phyloP scores from a whole-genome alignment of 2,329 filamentous ascomycete genomes.

The Cadophora luteo-olivacea region DNA sequence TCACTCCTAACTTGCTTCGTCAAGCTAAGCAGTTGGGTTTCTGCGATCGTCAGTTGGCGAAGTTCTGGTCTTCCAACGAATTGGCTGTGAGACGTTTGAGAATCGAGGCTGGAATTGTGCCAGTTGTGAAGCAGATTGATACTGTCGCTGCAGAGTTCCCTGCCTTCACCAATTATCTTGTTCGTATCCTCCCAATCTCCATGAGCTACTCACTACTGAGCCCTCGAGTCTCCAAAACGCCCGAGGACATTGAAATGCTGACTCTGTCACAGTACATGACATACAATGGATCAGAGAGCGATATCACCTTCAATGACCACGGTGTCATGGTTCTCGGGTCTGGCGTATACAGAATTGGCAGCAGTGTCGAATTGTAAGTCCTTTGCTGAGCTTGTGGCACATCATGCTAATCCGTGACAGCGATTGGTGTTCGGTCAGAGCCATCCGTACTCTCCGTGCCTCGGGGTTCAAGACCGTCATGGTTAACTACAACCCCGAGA shows the following conservation, averaged over 20 bases:
- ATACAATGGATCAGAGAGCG: conserved; percentile 89
- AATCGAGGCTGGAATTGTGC: conserved; percentile 84
- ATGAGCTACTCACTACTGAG: too few relatives aligned
- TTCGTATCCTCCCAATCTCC: neutral
- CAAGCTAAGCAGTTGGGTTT: conserved; percentile 94
- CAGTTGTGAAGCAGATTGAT: conserved; percentile 97
- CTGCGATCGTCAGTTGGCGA: conserved; percentile 90
- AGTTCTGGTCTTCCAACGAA: conserved; percentile 95
- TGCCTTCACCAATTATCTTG: conserved; percentile 83
- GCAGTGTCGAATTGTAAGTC: conserved; percentile 60
- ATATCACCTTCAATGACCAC: conserved; percentile 84
- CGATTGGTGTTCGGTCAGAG: conserved; percentile 97
- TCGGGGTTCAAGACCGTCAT: conserved; percentile 93
- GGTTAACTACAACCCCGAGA: conserved; percentile 94
- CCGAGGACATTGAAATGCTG: too few relatives aligned
- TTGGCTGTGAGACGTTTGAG: conserved; percentile 84
- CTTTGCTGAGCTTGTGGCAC: neutral
- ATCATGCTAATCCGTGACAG: neutral
- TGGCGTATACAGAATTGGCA: conserved; percentile 81
- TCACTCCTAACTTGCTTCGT: conserved; percentile 71
- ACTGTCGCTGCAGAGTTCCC: conserved; percentile 98
- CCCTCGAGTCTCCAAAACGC: too few relatives aligned
- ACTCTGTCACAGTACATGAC: conserved; percentile 69
- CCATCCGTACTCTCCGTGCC: conserved; percentile 87
- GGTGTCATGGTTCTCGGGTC: conserved; percentile 84